Evolutionary conservation across 2,329 filamentous ascomycete species (phyloP).

Genomic region (Scedosporium aurantiacum): DNA sequence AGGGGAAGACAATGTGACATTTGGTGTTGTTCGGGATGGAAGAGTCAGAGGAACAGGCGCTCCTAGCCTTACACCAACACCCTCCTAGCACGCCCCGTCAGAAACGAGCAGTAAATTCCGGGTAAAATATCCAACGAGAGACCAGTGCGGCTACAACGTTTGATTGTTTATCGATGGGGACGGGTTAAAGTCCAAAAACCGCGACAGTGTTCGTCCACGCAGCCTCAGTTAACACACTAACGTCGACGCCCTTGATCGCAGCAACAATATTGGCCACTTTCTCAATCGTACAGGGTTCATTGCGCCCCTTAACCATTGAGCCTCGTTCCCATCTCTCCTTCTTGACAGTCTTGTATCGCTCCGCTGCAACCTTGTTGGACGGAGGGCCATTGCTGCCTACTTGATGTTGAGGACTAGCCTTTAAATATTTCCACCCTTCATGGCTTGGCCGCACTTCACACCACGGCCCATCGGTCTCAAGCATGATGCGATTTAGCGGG

Average conservation of each 20-base stretch:
- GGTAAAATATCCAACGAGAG: constrained; percentile 6
- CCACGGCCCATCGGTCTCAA: constrained; percentile 97
- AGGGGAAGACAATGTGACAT: constrained; percentile 70
- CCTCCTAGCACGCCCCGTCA: no score
- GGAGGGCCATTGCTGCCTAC: background rate
- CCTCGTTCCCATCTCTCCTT: constrained; percentile 91
- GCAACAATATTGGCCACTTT: constrained; percentile 84
- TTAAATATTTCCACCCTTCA: constrained; percentile 63
- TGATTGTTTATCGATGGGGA: background rate
- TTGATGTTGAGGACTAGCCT: constrained; percentile 7
- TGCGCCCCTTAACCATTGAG: constrained; percentile 84
- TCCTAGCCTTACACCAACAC: no score
- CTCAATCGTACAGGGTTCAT: constrained; percentile 81
- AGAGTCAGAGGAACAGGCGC: constrained; percentile 41
- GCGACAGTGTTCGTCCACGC: constrained; percentile 71
- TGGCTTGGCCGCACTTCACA: constrained; percentile 89
- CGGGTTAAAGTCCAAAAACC: constrained; percentile 63
- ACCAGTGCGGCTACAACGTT: background rate
- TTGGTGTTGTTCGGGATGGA: constrained; percentile 57
- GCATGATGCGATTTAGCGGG: constrained; percentile 69
- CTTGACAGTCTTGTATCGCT: constrained; percentile 74
- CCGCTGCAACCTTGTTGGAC: constrained; percentile 44
- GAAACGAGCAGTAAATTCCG: no score
- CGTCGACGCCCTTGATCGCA: constrained; percentile 64
- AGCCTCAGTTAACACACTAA: constrained; percentile 78